Evolutionary conservation across 768 basidiomycete species (phyloP), one percentile per base, ranked within the genome.

Genomic region (Cubamyces lactineus): DNA sequence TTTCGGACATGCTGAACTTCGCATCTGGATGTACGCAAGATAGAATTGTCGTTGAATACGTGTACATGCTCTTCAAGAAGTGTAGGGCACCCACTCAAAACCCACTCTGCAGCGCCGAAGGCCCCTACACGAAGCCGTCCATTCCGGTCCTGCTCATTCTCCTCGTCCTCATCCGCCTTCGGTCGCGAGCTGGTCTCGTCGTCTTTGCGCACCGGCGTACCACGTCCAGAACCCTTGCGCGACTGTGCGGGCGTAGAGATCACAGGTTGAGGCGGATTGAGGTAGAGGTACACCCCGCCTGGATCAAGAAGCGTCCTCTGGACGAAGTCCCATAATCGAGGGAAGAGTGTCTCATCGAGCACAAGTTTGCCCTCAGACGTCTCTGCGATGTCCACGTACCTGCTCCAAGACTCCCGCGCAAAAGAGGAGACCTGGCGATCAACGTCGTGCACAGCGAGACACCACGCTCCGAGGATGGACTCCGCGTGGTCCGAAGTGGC

Each of bases 401-500:
- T 69, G 13, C 71, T 75, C 90, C 90, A 92, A 9, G 85, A 79
- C 56, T 76, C 80, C 23, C 75, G 70, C 1, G 87, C 86, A 17
- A 74, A 69, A 1, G 69, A 65, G 1, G 85, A 75, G 8, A 93
- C 87, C 1, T 77, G 75, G 23, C 86, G 81, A 67, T 94, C 94
- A 30, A 85, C 71, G 64, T 96, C 94, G 70, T 89, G 82, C 16
- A 85, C 80, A 13, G 85, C 79, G 66, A 92, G 79, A 65, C 78
- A 84, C 92, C 93, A 94, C 9, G 86, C 82, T 2, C 91, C 91
- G 1, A 91, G 70, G 39, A 91, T 73, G 49, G 76, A 78, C 61
- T 89, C 83, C 13, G 83, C 66, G 58, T 88, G 82, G 42, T 80
- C 77, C 38, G 76, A 63, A 9, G 82, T 76, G 0, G 80, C 82